Conservation (phyloP, 1,284 basidiomycete species). For the Lentinula novae-zelandiae region DNA sequence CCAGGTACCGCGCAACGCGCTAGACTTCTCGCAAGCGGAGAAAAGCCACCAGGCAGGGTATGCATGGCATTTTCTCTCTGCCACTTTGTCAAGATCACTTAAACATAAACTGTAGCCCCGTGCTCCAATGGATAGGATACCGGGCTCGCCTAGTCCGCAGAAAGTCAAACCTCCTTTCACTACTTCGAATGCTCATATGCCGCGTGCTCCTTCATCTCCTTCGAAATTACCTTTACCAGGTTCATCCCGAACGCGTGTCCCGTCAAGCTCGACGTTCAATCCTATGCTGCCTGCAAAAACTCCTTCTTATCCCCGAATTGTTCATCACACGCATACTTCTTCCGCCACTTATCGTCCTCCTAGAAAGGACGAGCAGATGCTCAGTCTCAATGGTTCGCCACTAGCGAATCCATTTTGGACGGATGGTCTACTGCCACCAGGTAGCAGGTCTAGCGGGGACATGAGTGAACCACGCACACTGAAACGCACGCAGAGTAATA, state of each 20-base stretch:
- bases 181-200: constrained; percentile 15
- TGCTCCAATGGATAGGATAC: constrained; percentile 28
- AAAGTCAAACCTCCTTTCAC: constrained; percentile 42
- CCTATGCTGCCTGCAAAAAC: constrained; percentile 59
- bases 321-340: neutral
- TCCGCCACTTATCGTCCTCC: constrained; percentile 42
- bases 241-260: constrained; percentile 37
- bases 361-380: constrained; percentile 65
- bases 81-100: neutral
- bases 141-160: constrained; percentile 52
- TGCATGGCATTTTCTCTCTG: constrained; percentile 26
- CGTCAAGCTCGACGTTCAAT: constrained; percentile 69
- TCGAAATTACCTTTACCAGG: constrained; percentile 31
- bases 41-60: constrained; percentile 50
- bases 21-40: constrained; percentile 33
- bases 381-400: constrained; percentile 75
- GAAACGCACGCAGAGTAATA: constrained; percentile 56
- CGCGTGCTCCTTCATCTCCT: constrained; percentile 42
- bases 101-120: constrained; percentile 27
- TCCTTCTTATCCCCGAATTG: constrained; percentile 48
- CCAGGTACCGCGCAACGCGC: constrained; percentile 45
- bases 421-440: neutral
- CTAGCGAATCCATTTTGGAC: constrained; percentile 64
- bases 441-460: neutral
- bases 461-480: constrained; percentile 20